Evolutionary conservation across 148 eudicot genomes (phyloP), one percentile per base, ranked within the genome.

Genomic region (Talinum fruticosum): DNA sequence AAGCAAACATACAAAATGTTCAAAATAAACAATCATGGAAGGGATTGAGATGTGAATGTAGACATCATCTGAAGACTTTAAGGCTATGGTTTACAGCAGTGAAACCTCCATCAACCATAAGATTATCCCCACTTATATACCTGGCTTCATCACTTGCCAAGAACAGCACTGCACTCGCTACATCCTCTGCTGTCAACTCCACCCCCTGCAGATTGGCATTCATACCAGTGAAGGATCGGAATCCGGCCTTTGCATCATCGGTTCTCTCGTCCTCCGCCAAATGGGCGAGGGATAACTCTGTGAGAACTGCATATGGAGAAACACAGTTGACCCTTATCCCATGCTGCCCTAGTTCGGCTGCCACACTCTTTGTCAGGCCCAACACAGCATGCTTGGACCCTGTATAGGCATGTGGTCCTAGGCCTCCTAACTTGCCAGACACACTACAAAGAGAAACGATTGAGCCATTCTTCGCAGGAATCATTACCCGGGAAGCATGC

Each of bases 71-170:
- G 69, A 96, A 96, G 5, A 93, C 97, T 69, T 80, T 83, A 3
- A 93, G 83, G 5, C 78, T 68, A 81, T 96, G 99, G 81, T 91
- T 89, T 4, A 85, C 75, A 69, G 79, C 85, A 18, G 87, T 84
- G 75, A 96, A 89, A 8, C 97, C 99, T 34, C 99, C 99, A 85
- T 96, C 99, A 53, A 96, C 88, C 91, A 93, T 87, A 24, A 96
- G 89, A 85, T 96, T 96, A 71, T 37, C 83, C 71, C 99, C 99
- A 62, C 99, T 96, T 13, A 93, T 71, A 34, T 93, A 96, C 81
- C 92, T 93, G 2, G 98, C 87, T 16, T 96, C 99, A 44, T 96
- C 99, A 38, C 95, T 93, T 0, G 97, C 97, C 83, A 96, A 87
- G 84, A 96, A 96, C 26, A 96, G 59, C 76, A 91, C 99, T 0